A percentile compares a stretch with the other conserved stretches of the same genome.
Evolutionary conservation across 2,329 filamentous ascomycete species (phyloP).

Genomic region (Clarireedia hainanense): DNA sequence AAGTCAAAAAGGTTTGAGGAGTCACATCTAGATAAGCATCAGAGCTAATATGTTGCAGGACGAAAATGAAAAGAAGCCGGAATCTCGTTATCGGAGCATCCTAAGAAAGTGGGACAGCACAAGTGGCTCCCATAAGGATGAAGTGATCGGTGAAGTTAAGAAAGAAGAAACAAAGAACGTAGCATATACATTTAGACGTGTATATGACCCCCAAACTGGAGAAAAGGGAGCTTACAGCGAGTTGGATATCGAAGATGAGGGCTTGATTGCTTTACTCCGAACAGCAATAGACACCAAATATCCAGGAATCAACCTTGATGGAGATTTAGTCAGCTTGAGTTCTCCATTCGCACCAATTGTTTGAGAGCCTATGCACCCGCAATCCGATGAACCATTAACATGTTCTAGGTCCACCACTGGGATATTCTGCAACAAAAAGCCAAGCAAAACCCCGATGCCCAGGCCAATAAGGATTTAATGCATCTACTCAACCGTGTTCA

Average conservation of each 20-base stretch:
- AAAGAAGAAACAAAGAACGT: background rate
- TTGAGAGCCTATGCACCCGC: background rate
- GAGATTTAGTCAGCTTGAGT: constrained; percentile 1
- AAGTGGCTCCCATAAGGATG: no score
- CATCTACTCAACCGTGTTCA: constrained; percentile 1
- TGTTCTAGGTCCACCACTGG: no score
- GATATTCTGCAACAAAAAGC: no score
- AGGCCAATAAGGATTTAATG: background rate
- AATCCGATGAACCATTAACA: no score
- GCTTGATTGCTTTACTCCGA: background rate
- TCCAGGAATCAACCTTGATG: constrained; percentile 1
- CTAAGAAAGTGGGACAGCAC: no score
- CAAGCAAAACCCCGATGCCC: background rate
- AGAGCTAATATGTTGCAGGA: no score
- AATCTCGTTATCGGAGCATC: no score
- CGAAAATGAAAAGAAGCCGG: no score
- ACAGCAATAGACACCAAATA: background rate
- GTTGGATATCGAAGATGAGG: background rate
- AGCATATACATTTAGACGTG: background rate
- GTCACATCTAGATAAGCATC: no score
- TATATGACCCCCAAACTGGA: background rate
- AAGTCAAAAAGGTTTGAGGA: no score
- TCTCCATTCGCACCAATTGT: constrained; percentile 1
- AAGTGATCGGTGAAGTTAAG: no score
- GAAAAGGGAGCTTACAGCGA: background rate